A percentile compares a stretch with the other conserved stretches of the same genome.
These are phyloP conservation scores for Dothiorella sarmentorum DNA, from an alignment of 2,329 filamentous ascomycete genomes.

Conservation along the genomic window DNA sequence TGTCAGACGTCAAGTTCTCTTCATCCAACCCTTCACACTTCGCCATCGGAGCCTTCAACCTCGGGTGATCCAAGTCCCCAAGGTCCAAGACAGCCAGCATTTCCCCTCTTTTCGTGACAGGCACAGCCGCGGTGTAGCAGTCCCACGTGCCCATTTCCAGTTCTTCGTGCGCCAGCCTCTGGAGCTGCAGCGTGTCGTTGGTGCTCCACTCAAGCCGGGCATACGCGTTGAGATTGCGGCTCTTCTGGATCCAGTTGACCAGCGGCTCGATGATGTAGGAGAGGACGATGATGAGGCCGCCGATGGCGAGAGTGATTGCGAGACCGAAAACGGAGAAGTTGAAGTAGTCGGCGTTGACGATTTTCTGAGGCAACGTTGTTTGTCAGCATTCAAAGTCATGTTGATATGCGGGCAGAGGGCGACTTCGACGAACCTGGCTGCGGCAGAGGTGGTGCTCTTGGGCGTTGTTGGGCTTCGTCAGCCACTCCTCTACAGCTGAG, in stretches of 20 bases:
- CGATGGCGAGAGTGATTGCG: constrained; percentile 21
- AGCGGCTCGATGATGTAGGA: not conserved
- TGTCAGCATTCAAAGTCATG: not conserved
- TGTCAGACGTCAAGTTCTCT: too few relatives aligned
- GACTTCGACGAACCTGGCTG: constrained; percentile 13
- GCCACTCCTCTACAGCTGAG: not conserved
- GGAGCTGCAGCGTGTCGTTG: constrained; percentile 15
- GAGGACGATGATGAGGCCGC: constrained; percentile 23
- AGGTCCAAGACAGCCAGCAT: not conserved
- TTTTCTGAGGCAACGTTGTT: constrained; percentile 20
- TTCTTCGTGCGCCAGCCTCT: constrained; percentile 12
- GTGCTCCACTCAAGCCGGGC: constrained; percentile 7
- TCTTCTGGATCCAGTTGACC: not conserved
- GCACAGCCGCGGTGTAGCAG: not conserved
- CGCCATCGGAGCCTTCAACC: not conserved
- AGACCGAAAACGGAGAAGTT: constrained; percentile 27
- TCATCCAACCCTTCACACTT: too few relatives aligned
- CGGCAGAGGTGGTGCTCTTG: not conserved
- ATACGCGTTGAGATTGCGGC: not conserved
- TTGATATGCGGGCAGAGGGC: not conserved
- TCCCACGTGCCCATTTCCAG: not conserved
- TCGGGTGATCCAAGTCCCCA: not conserved
- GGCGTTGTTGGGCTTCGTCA: not conserved
- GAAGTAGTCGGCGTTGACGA: constrained; percentile 23
- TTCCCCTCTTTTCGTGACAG: constrained; percentile 19